Conservation (phyloP, 441 rosid species). For the Jatropha podagrica region DNA sequence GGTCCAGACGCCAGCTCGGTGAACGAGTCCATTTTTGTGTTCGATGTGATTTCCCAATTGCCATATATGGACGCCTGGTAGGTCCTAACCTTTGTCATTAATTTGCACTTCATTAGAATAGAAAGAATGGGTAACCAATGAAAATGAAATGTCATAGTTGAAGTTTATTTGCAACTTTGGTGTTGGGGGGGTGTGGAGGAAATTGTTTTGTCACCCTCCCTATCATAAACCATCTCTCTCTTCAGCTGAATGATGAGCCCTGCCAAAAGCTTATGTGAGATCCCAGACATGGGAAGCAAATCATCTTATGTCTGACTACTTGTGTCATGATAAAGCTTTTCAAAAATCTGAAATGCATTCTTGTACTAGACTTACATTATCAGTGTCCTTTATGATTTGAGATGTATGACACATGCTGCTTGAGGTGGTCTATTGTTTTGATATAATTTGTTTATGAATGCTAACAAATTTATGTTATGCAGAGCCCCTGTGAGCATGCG, state of each 20-base stretch:
- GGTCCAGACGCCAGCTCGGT: constrained; percentile 92
- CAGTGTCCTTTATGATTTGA: not conserved
- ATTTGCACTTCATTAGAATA: not conserved
- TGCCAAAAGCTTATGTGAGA: not conserved
- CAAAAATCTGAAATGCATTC: not conserved
- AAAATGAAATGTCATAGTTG: not conserved
- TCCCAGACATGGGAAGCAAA: not conserved
- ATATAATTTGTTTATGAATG: not conserved
- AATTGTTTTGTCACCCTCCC: too few species aligned
- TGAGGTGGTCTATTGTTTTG: not conserved
- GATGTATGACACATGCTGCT: not conserved
- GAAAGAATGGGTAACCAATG: not conserved
- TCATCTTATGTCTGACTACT: not conserved
- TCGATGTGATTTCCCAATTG: constrained; percentile 91
- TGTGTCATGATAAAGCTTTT: not conserved
- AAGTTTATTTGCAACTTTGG: too few species aligned
- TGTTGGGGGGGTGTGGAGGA: too few species aligned
- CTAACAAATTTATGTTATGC: constrained; percentile 33
- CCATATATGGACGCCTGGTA: constrained; percentile 96
- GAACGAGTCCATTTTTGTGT: constrained; percentile 97
- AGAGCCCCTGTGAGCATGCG: constrained; percentile 96
- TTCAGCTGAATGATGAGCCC: not conserved
- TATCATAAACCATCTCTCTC: not conserved
- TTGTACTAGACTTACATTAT: not conserved
- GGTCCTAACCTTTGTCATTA: not conserved